Percentiles rank a stretch among this genome's conserved stretches.
phyloP scores from a whole-genome alignment of 2,329 filamentous ascomycete species.

The Claviceps arundinis region DNA sequence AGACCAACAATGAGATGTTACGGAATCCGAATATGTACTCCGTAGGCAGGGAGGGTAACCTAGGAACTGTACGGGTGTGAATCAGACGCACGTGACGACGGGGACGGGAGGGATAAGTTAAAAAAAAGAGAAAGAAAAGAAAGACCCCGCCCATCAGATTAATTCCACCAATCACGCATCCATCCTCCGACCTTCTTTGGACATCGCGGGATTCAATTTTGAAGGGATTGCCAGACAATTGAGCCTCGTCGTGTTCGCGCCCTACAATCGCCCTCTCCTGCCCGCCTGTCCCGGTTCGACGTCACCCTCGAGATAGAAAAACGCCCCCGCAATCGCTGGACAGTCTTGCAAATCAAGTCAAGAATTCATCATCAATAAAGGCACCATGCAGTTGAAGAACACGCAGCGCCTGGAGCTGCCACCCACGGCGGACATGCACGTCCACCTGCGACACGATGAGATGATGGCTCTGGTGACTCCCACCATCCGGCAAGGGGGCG shows the following conservation, averaged over 20 bases:
- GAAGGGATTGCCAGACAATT: background rate
- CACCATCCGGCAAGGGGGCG: slow-evolving; percentile 44
- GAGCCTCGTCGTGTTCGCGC: background rate
- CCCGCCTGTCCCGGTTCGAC: no score
- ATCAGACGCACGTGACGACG: background rate
- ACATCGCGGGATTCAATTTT: background rate
- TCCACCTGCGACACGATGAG: slow-evolving; percentile 56
- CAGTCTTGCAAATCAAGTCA: no score
- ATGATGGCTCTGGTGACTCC: slow-evolving; percentile 46
- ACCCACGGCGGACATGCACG: slow-evolving; percentile 54
- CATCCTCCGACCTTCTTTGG: no score
- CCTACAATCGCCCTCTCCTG: no score
- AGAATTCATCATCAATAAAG: background rate
- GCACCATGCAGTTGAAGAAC: slow-evolving; percentile 4
- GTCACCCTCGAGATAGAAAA: no score
- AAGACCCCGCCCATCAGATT: background rate
- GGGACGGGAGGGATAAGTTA: background rate
- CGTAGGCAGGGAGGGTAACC: no score
- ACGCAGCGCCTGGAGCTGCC: slow-evolving; percentile 33
- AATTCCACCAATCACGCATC: background rate
- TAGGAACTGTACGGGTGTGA: no score
- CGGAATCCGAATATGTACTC: no score
- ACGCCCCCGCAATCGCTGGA: no score
- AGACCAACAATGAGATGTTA: background rate
- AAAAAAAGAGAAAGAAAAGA: no score